A percentile compares a stretch with the other conserved stretches of the same genome.
Evolutionary conservation across 1,139 yeast genomes (phyloP).

Genomic region (Lodderomyces jiufengensis): DNA sequence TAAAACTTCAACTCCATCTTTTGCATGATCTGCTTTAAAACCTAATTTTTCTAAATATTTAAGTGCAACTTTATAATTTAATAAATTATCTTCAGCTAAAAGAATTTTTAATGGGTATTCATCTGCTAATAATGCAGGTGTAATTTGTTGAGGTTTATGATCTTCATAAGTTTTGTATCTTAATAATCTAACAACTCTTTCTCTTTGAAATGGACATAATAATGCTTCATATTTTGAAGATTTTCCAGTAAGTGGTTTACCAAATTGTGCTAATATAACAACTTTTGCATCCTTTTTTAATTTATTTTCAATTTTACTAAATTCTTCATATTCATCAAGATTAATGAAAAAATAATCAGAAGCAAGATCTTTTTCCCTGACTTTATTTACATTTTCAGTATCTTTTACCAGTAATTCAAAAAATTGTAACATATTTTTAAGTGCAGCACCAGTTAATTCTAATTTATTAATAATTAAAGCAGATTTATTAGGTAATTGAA

Average conservation of each 20-base stretch:
- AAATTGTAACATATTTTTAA: constrained; percentile 25
- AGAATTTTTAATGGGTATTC: constrained; percentile 43
- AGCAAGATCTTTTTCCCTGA: constrained; percentile 1
- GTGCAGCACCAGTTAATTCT: constrained; percentile 29
- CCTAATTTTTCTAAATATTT: constrained; percentile 53
- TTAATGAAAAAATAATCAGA: constrained; percentile 18
- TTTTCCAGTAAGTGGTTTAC: constrained; percentile 25
- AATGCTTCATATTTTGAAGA: constrained; percentile 25
- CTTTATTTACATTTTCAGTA: background rate
- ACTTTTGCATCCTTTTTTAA: constrained; percentile 15
- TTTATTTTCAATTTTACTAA: constrained; percentile 11
- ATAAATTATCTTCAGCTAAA: constrained; percentile 51
- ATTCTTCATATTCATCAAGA: constrained; percentile 16
- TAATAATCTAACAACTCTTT: constrained; percentile 23
- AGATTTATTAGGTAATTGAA: constrained; percentile 14
- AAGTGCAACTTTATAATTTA: constrained; percentile 49
- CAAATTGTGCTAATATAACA: constrained; percentile 28
- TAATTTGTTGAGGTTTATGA: background rate
- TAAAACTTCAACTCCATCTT: constrained; percentile 49
- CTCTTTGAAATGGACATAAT: constrained; percentile 33
- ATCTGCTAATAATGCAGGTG: constrained; percentile 18
- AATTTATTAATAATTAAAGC: constrained; percentile 33
- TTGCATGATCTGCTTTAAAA: constrained; percentile 52
- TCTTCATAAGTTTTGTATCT: constrained; percentile 8
- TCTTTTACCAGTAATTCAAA: constrained; percentile 31